These are phyloP conservation scores for Diaporthe vaccinii DNA, from an alignment of 2,329 filamentous ascomycete species.

Conservation along the genomic window DNA sequence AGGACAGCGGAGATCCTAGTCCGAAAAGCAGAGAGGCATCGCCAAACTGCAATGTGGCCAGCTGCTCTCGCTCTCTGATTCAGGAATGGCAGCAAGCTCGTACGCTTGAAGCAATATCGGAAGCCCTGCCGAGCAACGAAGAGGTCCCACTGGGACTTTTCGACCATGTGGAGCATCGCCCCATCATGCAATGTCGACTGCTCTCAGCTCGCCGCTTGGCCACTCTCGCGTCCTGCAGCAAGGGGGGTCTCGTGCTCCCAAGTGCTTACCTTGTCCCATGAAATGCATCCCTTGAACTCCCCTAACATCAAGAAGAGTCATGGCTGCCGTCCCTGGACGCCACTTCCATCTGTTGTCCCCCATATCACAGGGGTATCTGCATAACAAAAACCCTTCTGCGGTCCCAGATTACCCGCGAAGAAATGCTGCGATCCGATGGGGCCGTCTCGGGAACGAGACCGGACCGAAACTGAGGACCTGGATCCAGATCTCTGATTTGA, in stretches of 20 bases:
- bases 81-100: neutral
- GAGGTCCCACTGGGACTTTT: neutral
- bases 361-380: neutral
- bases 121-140: neutral
- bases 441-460: conserved; percentile 1
- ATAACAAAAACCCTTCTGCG: neutral
- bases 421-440: neutral
- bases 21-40: neutral
- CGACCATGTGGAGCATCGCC: neutral
- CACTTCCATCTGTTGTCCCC: neutral
- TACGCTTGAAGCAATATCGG: neutral
- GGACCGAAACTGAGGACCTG: neutral
- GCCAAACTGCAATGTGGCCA: too few relatives aligned
- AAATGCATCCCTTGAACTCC: neutral
- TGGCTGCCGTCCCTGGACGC: conserved; percentile 7
- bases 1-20: neutral
- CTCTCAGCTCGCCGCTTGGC: neutral
- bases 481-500: neutral
- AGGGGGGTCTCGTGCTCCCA: neutral
- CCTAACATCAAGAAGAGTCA: neutral
- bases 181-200: neutral
- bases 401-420: neutral
- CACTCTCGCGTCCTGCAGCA: conserved; percentile 17
- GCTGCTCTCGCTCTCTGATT: neutral
- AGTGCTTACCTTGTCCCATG: neutral